These are phyloP conservation scores for Scutellaria minor DNA, from an alignment of 257 asterid genomes.

Conservation along the genomic window DNA sequence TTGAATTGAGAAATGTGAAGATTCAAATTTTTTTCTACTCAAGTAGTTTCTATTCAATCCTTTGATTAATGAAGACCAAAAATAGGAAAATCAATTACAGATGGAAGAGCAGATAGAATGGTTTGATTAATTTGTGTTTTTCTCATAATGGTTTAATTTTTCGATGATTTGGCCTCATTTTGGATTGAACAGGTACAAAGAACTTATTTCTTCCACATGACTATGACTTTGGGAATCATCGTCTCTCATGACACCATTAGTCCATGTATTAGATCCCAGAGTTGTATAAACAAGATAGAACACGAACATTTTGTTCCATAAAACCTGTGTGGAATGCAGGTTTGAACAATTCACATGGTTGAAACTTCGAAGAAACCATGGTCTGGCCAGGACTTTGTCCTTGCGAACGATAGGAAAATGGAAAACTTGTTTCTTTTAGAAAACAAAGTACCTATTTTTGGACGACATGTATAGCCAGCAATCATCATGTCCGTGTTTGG, in stretches of 20 bases:
- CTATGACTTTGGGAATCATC: neutral
- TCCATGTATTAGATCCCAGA: too few species aligned
- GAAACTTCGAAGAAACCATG: neutral
- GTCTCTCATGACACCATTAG: neutral
- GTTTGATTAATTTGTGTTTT: neutral
- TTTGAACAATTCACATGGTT: neutral
- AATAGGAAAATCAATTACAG: neutral
- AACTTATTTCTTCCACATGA: neutral
- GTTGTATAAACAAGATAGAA: neutral
- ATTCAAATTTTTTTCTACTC: neutral
- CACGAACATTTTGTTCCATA: neutral
- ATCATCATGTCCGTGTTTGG: too few species aligned
- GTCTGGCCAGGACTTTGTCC: neutral
- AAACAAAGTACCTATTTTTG: too few species aligned
- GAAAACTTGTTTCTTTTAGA: neutral
- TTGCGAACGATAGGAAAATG: neutral
- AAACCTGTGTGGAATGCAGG: neutral
- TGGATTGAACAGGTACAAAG: neutral
- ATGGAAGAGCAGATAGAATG: neutral
- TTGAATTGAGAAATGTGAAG: slow-evolving; percentile 4
- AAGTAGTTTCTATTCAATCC: slow-evolving; percentile 2
- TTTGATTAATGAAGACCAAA: neutral
- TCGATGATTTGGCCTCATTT: neutral
- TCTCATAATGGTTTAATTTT: neutral
- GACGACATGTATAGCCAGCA: too few species aligned